A percentile compares a stretch with the other conserved stretches of the same genome.
Evolutionary conservation across 108 stramenopile genomes (phyloP).

Genomic region (Fragilariopsis cylindrus): DNA sequence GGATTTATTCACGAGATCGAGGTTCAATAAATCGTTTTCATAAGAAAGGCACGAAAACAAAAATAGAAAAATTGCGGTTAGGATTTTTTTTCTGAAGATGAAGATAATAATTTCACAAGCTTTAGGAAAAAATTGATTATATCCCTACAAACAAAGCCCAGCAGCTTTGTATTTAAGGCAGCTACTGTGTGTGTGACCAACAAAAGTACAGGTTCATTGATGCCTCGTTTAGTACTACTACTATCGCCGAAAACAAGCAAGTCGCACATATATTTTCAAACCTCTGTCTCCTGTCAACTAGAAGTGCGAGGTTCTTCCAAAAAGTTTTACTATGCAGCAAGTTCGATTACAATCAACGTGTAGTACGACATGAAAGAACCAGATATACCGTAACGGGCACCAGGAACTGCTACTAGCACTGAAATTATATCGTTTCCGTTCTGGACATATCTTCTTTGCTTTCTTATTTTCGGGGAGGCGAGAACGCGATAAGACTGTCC

Average conservation of each 20-base stretch:
- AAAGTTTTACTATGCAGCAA: too few relatives aligned
- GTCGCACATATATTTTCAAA: too few relatives aligned
- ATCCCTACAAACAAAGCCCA: neutral
- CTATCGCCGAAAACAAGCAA: too few relatives aligned
- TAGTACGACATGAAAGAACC: too few relatives aligned
- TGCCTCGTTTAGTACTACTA: too few relatives aligned
- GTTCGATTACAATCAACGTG: too few relatives aligned
- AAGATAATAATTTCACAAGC: neutral
- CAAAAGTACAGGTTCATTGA: too few relatives aligned
- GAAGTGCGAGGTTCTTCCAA: too few relatives aligned
- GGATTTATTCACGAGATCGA: neutral
- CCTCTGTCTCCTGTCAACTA: too few relatives aligned
- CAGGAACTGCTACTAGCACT: neutral
- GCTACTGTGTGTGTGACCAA: too few relatives aligned
- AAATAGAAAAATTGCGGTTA: neutral
- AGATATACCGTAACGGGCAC: neutral
- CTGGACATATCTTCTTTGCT: neutral
- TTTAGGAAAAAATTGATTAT: neutral
- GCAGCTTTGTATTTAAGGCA: too few relatives aligned
- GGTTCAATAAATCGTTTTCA: neutral
- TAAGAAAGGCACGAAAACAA: neutral
- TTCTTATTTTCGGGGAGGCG: neutral
- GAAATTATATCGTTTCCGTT: neutral
- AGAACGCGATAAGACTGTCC: neutral
- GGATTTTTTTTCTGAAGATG: neutral